Evolutionary conservation across 1,284 basidiomycete genomes (phyloP).

Genomic region (Naganishia sp.): DNA sequence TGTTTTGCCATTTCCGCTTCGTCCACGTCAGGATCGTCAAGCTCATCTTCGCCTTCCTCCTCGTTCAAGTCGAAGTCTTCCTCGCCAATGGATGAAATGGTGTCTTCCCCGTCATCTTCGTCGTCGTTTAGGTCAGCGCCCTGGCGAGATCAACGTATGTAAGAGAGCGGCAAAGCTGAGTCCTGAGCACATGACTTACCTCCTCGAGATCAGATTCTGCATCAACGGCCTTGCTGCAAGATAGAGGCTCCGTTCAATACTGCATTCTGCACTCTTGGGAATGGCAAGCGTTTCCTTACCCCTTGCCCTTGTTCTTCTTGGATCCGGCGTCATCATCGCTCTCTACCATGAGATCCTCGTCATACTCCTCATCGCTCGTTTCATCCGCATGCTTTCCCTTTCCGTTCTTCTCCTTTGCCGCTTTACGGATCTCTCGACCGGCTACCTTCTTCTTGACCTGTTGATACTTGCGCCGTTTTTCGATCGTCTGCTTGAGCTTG

Average conservation of each 20-base stretch:
- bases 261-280: background rate
- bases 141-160: background rate
- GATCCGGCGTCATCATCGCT: conserved; percentile 49
- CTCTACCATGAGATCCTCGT: conserved; percentile 41
- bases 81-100: conserved; percentile 38
- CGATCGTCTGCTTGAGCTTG: conserved; percentile 79
- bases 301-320: conserved; percentile 44
- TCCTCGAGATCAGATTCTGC: conserved; percentile 8
- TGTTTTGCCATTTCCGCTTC: conserved; percentile 68
- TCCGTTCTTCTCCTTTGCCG: conserved; percentile 46
- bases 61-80: conserved; percentile 53
- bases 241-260: background rate
- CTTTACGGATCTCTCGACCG: conserved; percentile 53
- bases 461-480: conserved; percentile 73
- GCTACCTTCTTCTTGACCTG: conserved; percentile 72
- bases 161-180: background rate
- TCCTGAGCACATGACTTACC: background rate
- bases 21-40: conserved; percentile 55
- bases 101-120: conserved; percentile 46
- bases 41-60: conserved; percentile 58
- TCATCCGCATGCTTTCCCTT: conserved; percentile 46
- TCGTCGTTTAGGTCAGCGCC: conserved; percentile 67
- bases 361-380: conserved; percentile 55
- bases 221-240: conserved; percentile 16
- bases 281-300: conserved; percentile 8